Base-by-base conservation (phyloP, 2,329 filamentous ascomycete species). In the Ascochyta fabae region DNA sequence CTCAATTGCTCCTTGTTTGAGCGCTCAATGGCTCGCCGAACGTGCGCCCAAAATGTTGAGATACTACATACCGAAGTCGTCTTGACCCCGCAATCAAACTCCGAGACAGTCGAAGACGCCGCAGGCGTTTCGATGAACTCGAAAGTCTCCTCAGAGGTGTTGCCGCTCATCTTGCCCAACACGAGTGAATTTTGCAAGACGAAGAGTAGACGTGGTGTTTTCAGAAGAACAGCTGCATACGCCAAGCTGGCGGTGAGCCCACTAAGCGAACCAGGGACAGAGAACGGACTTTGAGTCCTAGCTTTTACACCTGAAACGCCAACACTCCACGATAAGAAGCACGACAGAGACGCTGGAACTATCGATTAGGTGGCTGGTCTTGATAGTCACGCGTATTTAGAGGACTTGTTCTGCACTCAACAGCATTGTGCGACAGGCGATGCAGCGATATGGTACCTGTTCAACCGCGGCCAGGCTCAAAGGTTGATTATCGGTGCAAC, bases 51-150 rank as follows among this genome's bases (percentile, higher is more conserved):
- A 19, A 57, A 44, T 58, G 53, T 58, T 45, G 42, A 43, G 48
- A 41, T 53, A 42, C 33, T 53, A 68, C 83, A 66, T 79, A 88
- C 86, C 64, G 81, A 79, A 48, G 86, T 88, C 36, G 83, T 86
- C 65, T 81, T 78, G 50, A 88, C 86, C 69, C 86, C 86, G 70
- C 81, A 87, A 63, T 86, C 78, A 49, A 82, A 80, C 45, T 78
- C 70, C 53, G 83, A 79, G 56, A 78, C 77, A 58, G 81, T 80
- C 49, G 74, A 77, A 45, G 82, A 77, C 62, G 84, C 84, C 62
- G 82, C 77, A 57, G 86, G 86, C 68, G 86, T 88, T 67, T 86
- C 79, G 61, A 88, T 83, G 74, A 88, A 90, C 76, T 89, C 86
- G 73, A 90, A 89, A 24, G 77, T 79, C 65, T 83, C 80, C 73